Base-by-base conservation (phyloP, 768 basidiomycete genomes). In the Phanerodontia chrysosporium region DNA sequence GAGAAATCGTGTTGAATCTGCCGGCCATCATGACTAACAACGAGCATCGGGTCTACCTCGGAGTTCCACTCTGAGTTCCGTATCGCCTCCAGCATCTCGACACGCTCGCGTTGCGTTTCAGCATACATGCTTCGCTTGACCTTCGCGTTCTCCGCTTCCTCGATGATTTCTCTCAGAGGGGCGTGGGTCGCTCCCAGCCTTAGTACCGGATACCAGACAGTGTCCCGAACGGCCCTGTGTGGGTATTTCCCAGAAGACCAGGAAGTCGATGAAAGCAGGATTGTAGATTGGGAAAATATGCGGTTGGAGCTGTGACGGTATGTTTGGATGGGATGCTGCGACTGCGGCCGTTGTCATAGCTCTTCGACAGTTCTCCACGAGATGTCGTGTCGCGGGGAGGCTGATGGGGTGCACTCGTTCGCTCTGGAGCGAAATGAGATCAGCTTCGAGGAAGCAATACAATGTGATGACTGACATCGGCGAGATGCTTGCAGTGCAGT, bases 111-210 rank as follows among this genome's bases (percentile, higher is more conserved):
- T 61, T 82, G 83, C 4, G 94, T 96, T 75, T 98, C 93, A 22
- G 92, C 92, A 67, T 93, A 98, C 82, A 97, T 92, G 62, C 83
- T 92, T 46, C 93, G 81, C 60, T 86, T 89, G 24, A 79, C 79
- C 72, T 90, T 90, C 12, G 80, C 79, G 46, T 73, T 76, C 66
- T 85, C 84, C 10, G 82, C 80, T 21, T 80, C 77, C 49, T 82
- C 78, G 5, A 94, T 78, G 36, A 86, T 75, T 49, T 80, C 78
- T 18, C 82, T 76, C 58, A 96, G 75, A 14, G 82, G 72, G 12
- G 84, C 90, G 67, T 90, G 87, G 2, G 78, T 71, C 10, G 90
- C 87, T 7, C 92, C 90, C 12, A 91, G 78, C 16, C 75, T 78
- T 24, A 87, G 66, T n/a, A 5, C 84, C 84, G 18, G 84, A 75